Percentiles rank a stretch among this genome's conserved stretches.
phyloP scores from a whole-genome alignment of 257 asterid species.

The Solanum commersonii region DNA sequence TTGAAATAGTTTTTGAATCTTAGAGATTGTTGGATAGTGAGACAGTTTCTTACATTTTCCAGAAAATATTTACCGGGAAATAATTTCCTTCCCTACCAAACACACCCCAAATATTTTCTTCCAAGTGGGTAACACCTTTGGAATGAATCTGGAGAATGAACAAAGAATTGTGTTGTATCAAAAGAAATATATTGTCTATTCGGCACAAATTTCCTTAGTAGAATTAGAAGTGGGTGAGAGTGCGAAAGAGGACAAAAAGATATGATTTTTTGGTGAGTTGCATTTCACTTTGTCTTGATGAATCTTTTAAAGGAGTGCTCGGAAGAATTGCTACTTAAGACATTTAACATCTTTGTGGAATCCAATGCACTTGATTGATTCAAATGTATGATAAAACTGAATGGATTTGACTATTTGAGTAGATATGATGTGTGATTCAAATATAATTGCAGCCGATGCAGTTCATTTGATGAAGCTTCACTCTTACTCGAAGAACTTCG shows the following conservation, averaged over 20 bases:
- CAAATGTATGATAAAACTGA: background rate
- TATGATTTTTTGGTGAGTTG: background rate
- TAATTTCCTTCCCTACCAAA: background rate
- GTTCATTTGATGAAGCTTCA: slow-evolving; percentile 85
- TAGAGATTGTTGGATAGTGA: background rate
- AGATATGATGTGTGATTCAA: background rate
- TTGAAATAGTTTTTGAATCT: background rate
- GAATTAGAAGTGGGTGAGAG: background rate
- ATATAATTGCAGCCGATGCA: slow-evolving; percentile 65
- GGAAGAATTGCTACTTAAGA: background rate
- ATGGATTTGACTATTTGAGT: background rate
- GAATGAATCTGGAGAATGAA: background rate
- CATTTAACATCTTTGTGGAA: background rate
- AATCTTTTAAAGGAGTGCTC: background rate
- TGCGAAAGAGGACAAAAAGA: background rate
- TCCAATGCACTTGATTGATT: background rate
- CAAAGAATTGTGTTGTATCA: background rate
- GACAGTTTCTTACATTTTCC: background rate
- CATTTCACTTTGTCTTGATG: background rate
- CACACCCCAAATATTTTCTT: background rate
- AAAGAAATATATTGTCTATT: background rate
- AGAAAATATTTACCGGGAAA: background rate
- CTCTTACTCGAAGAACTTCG: slow-evolving; percentile 77
- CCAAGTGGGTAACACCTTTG: background rate
- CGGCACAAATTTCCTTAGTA: background rate